phyloP scores from a whole-genome alignment of 176 grass and related monocot species.

The Oryza glaberrima region DNA sequence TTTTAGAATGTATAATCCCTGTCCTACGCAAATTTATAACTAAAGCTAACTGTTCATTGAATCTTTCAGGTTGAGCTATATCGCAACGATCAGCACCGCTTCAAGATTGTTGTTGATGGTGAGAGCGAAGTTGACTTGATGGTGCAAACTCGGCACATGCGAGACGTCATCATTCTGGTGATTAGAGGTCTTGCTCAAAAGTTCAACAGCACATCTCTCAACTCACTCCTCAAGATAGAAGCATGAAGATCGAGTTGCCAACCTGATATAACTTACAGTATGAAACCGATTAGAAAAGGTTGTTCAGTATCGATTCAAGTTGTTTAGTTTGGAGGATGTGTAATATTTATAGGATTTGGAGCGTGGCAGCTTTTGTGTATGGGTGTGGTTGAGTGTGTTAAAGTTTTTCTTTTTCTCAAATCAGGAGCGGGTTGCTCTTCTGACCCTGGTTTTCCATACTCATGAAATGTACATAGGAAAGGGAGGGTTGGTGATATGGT shows the following conservation, averaged over 20 bases:
- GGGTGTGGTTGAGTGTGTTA: background rate
- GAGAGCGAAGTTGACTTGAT: conserved; percentile 81
- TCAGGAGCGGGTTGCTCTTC: conserved; percentile 19
- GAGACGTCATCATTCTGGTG: conserved; percentile 76
- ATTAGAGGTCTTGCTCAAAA: conserved; percentile 89
- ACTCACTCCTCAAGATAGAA: conserved; percentile 84
- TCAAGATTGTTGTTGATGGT: conserved; percentile 88
- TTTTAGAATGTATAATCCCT: background rate
- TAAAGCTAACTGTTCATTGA: conserved; percentile 14
- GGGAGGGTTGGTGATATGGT: conserved; percentile 20
- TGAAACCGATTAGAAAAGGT: conserved; percentile 13
- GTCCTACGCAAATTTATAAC: background rate
- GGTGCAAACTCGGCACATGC: conserved; percentile 80
- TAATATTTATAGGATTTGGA: conserved; percentile 51
- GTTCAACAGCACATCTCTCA: conserved; percentile 97
- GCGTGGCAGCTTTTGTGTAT: conserved; percentile 32
- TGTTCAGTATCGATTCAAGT: background rate
- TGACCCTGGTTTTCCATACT: conserved; percentile 10
- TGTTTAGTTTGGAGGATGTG: conserved; percentile 35
- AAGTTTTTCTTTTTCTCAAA: conserved; percentile 9
- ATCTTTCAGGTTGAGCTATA: conserved; percentile 81
- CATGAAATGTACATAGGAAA: conserved; percentile 49
- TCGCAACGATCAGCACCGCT: conserved; percentile 78
- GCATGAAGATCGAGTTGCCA: conserved; percentile 38
- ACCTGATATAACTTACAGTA: background rate